Evolutionary conservation across 139 green algal species (phyloP), one percentile per base, ranked within the genome.

Genomic region (Chlorella ohadii): DNA sequence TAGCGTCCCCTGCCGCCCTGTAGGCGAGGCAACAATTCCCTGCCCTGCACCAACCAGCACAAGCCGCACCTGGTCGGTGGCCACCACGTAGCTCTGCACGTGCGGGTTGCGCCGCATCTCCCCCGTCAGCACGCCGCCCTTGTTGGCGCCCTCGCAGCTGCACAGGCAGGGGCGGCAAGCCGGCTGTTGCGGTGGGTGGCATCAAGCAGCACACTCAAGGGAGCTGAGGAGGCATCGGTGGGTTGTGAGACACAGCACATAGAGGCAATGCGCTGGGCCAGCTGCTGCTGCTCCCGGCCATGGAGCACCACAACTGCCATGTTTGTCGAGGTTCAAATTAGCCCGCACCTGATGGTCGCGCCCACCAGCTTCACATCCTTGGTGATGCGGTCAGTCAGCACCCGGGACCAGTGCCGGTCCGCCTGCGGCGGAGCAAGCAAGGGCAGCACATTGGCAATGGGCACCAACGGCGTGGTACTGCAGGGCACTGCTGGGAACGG

Each of bases 11-110:
- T n/a, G n/a, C n/a, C n/a, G n/a, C n/a, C n/a, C n/a, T n/a, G n/a
- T n/a, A n/a, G n/a, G n/a, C n/a, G n/a, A n/a, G n/a, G n/a, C n/a
- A n/a, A n/a, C n/a, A n/a, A n/a, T n/a, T n/a, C n/a, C n/a, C n/a
- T n/a, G n/a, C n/a, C n/a, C n/a, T 51, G 44, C 44, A 51, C 7
- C 44, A 51, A 6, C 44, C 44, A 6, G 1, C 89, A 27, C 80
- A 51, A 94, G 72, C 3, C 93, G 86, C 38, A 90, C 85, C 87
- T 94, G 87, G 55, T 84, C 84, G 1, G 63, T 75, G 44, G 84
- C 84, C 67, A 87, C 66, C 39, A 84, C 56, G 55, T 84, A 87
- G 66, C 59, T 74, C 84, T 87, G 84, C 55, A 79, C 67, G 23
- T 75, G 84, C 19, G 76, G 76, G 70, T 83, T 83, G 44, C 67